Conservation (phyloP, 352 stramenopile genomes). For the Globisporangium viniferum region DNA sequence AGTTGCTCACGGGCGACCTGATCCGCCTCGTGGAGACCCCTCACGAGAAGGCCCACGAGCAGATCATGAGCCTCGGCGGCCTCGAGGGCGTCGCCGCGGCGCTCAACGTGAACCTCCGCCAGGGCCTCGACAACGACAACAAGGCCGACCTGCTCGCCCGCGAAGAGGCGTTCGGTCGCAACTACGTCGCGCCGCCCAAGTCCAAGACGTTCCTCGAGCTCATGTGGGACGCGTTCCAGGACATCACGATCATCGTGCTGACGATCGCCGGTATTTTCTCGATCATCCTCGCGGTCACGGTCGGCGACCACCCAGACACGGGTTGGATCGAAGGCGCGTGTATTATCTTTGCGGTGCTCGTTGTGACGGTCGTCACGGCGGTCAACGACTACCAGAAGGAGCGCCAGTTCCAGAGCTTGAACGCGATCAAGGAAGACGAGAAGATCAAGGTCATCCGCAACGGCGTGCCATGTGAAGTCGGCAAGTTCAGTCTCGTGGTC, state of each 20-base stretch:
- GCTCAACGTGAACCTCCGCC: slow-evolving; percentile 40
- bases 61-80: slow-evolving; percentile 39
- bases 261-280: slow-evolving; percentile 82
- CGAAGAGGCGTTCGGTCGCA: slow-evolving; percentile 52
- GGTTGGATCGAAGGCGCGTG: slow-evolving; percentile 88
- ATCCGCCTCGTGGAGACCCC: slow-evolving; percentile 66
- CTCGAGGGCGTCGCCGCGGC: slow-evolving; percentile 43
- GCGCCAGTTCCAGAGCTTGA: slow-evolving; percentile 82
- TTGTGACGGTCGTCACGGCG: slow-evolving; percentile 86
- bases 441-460: slow-evolving; percentile 80
- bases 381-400: slow-evolving; percentile 92
- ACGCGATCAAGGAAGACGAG: slow-evolving; percentile 74
- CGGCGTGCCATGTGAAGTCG: slow-evolving; percentile 47
- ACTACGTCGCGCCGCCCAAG: slow-evolving; percentile 55
- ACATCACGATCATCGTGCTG: slow-evolving; percentile 89
- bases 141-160: slow-evolving; percentile 31
- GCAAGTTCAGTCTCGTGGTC: slow-evolving; percentile 83
- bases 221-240: slow-evolving; percentile 88
- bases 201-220: slow-evolving; percentile 68
- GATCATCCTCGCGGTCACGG: slow-evolving; percentile 59
- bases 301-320: slow-evolving; percentile 50
- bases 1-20: slow-evolving; percentile 51
- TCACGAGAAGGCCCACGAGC: slow-evolving; percentile 45
- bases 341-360: slow-evolving; percentile 87
- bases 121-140: slow-evolving; percentile 48